These are phyloP conservation scores for Phytophthora aleatoria DNA, from an alignment of 352 stramenopile genomes.

Conservation along the genomic window DNA sequence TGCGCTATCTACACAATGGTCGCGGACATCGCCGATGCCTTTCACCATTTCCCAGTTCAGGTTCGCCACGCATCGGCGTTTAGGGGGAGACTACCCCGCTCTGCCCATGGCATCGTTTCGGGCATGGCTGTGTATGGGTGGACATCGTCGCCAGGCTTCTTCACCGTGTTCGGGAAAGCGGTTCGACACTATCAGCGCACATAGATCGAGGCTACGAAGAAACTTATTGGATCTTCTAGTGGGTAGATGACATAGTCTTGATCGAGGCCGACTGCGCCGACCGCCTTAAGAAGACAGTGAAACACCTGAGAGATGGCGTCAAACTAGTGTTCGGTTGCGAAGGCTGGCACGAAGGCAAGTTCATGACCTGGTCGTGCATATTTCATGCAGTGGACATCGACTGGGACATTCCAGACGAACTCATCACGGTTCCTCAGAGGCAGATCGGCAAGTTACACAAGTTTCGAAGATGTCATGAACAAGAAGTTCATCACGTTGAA, in stretches of 20 bases:
- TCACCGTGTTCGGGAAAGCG: conserved; percentile 1
- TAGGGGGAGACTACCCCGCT: background rate
- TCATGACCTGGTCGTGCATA: conserved; percentile 10
- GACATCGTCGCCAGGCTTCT: background rate
- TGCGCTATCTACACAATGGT: conserved; percentile 9
- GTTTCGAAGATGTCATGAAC: too few species aligned
- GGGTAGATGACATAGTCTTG: background rate
- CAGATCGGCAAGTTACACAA: background rate
- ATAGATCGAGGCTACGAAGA: background rate
- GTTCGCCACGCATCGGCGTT: background rate
- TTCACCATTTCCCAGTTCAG: conserved; percentile 5
- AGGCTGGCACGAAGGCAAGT: conserved; percentile 15
- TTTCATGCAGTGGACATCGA: conserved; percentile 14
- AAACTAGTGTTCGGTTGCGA: conserved; percentile 13
- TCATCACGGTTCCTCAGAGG: conserved; percentile 8
- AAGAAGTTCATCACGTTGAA: background rate
- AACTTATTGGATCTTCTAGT: background rate
- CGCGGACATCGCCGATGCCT: conserved; percentile 10
- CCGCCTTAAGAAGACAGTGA: background rate
- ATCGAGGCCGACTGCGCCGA: background rate
- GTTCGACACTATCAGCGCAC: background rate
- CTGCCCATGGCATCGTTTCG: background rate
- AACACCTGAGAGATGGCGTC: conserved; percentile 11
- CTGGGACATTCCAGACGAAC: conserved; percentile 1
- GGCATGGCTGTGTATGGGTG: background rate